Conservation (phyloP, 257 asterid genomes). For the Anisodus tanguticus region DNA sequence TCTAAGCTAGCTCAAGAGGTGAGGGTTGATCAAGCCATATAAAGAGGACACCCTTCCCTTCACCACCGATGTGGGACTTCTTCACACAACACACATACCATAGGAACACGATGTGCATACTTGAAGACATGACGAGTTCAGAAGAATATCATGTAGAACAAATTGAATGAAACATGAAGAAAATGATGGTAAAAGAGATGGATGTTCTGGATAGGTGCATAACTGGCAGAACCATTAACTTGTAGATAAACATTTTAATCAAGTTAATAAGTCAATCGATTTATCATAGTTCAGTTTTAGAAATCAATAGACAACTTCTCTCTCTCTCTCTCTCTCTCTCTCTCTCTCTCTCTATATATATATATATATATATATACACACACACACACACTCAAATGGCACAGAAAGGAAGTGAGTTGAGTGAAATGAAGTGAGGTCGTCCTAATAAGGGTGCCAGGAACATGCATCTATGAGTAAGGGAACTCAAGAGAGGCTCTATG, state of each 20-base stretch:
- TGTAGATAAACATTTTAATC: background rate
- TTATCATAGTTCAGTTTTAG: background rate
- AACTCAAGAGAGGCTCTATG: background rate
- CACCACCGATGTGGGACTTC: too few species aligned
- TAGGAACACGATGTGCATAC: background rate
- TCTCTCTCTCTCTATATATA: too few species aligned
- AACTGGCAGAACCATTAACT: background rate
- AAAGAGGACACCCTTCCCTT: too few species aligned
- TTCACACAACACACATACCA: background rate
- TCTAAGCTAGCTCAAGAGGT: too few species aligned
- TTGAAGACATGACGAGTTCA: background rate
- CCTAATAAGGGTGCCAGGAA: background rate
- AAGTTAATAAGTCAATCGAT: background rate
- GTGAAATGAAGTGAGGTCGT: background rate
- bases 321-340: background rate
- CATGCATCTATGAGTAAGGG: background rate
- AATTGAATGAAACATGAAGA: background rate
- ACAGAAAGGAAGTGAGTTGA: background rate
- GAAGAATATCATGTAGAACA: background rate
- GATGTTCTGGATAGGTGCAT: background rate
- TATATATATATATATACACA: too few species aligned
- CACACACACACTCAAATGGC: conserved; percentile 5
- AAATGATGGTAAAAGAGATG: background rate
- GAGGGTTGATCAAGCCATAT: too few species aligned
- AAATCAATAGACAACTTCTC: conserved; percentile 9